These are phyloP conservation scores for Striga asiatica DNA, from an alignment of 257 asterid genomes.

Conservation along the genomic window DNA sequence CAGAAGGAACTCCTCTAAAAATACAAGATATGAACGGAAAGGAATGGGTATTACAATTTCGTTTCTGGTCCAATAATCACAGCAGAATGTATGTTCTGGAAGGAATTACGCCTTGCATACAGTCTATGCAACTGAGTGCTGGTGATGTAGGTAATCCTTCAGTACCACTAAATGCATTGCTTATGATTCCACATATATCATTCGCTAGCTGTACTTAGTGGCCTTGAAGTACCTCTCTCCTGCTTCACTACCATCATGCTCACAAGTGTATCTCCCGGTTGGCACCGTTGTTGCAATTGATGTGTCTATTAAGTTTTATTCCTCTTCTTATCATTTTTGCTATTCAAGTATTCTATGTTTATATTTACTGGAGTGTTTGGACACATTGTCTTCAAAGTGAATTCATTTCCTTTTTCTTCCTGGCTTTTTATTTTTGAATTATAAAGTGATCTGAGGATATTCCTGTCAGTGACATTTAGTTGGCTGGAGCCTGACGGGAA, in stretches of 20 bases:
- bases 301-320: slow-evolving; percentile 7
- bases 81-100: slow-evolving; percentile 99
- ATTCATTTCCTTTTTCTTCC: not conserved
- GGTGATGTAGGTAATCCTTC: slow-evolving; percentile 84
- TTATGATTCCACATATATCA: too few relatives aligned
- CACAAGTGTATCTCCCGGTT: not conserved
- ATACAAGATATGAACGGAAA: slow-evolving; percentile 77
- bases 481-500: slow-evolving; percentile 91
- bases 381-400: not conserved
- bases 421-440: slow-evolving; percentile 7
- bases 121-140: slow-evolving; percentile 87
- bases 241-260: not conserved
- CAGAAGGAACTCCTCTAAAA: slow-evolving; percentile 81
- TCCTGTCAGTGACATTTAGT: slow-evolving; percentile 77
- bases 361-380: not conserved
- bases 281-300: not conserved
- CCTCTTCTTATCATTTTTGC: not conserved
- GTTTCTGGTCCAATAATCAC: slow-evolving; percentile 95
- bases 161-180: slow-evolving; percentile 12
- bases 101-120: slow-evolving; percentile 97
- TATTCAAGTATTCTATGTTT: not conserved
- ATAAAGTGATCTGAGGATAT: slow-evolving; percentile 20
- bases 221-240: slow-evolving; percentile 4
- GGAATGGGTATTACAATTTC: slow-evolving; percentile 89
- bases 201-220: slow-evolving; percentile 9